Evolutionary conservation across 2,329 filamentous ascomycete genomes (phyloP).

Genomic region (Didymella glomerata): DNA sequence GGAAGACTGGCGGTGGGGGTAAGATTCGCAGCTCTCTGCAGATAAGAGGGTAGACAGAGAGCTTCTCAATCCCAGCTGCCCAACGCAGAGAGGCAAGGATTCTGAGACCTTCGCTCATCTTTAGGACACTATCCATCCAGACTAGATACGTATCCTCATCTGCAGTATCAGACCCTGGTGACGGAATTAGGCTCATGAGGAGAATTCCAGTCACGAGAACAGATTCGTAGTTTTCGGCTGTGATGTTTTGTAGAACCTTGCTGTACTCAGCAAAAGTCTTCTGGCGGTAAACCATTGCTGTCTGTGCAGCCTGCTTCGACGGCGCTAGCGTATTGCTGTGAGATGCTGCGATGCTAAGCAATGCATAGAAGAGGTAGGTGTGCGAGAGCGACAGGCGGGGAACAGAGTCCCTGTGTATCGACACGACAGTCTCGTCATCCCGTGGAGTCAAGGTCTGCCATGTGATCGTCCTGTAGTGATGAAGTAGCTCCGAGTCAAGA

Average conservation of each 20-base stretch:
- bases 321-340: slow-evolving; percentile 31
- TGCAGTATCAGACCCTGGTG: slow-evolving; percentile 18
- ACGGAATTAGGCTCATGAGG: slow-evolving; percentile 33
- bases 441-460: slow-evolving; percentile 38
- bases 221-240: slow-evolving; percentile 43
- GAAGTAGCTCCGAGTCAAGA: slow-evolving; percentile 33
- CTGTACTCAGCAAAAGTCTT: slow-evolving; percentile 40
- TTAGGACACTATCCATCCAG: slow-evolving; percentile 38
- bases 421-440: slow-evolving; percentile 25
- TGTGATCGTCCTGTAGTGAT: slow-evolving; percentile 38
- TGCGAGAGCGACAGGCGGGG: slow-evolving; percentile 34
- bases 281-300: slow-evolving; percentile 38
- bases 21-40: slow-evolving; percentile 39
- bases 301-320: slow-evolving; percentile 22
- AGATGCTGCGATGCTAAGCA: slow-evolving; percentile 41
- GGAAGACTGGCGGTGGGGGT: slow-evolving; percentile 38
- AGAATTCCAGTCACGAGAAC: slow-evolving; percentile 40
- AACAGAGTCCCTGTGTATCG: slow-evolving; percentile 35
- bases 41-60: slow-evolving; percentile 42
- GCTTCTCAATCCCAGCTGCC: slow-evolving; percentile 44
- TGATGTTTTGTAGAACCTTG: slow-evolving; percentile 41
- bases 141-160: slow-evolving; percentile 28
- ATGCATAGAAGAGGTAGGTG: slow-evolving; percentile 36
- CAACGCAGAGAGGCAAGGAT: slow-evolving; percentile 43
- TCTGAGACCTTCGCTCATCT: slow-evolving; percentile 45